phyloP scores from a whole-genome alignment of 2,329 filamentous ascomycete species.

The Didymella arachidicola region DNA sequence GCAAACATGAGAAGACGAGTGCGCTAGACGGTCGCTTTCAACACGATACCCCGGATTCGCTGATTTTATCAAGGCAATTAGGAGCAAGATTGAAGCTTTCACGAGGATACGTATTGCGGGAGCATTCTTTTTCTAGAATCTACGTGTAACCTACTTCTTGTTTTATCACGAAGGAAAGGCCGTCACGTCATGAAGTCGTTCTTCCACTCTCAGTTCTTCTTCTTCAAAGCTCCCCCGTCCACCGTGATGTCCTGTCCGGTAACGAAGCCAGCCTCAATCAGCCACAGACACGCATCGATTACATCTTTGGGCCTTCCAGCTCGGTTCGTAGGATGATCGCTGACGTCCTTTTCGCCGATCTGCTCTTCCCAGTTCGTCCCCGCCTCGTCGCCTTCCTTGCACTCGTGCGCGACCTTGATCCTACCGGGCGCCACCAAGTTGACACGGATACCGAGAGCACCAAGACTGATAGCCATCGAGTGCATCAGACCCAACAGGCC shows the following conservation, averaged over 20 bases:
- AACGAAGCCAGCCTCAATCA: constrained; percentile 51
- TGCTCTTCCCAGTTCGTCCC: constrained; percentile 50
- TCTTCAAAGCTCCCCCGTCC: constrained; percentile 48
- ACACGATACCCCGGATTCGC: constrained; percentile 13
- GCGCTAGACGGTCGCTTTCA: constrained; percentile 7
- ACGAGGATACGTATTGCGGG: too few relatives aligned
- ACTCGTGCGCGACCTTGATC: constrained; percentile 59
- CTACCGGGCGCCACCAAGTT: constrained; percentile 59
- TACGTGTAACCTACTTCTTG: neutral
- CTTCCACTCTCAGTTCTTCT: constrained; percentile 36
- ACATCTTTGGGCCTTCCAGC: constrained; percentile 58
- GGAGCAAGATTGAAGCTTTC: neutral
- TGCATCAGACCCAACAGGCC: constrained; percentile 61
- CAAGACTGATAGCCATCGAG: constrained; percentile 58
- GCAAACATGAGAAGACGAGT: neutral
- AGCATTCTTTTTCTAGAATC: neutral
- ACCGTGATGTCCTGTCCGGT: constrained; percentile 51
- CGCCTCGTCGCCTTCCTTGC: constrained; percentile 55
- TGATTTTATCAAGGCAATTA: neutral
- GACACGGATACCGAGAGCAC: constrained; percentile 55
- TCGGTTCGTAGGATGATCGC: constrained; percentile 55
- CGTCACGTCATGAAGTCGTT: neutral
- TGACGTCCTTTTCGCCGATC: constrained; percentile 52
- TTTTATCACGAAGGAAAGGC: neutral
- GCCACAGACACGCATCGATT: constrained; percentile 54